Conservation (phyloP, 805 yeast species). For the Spathaspora hagerdaliae region DNA sequence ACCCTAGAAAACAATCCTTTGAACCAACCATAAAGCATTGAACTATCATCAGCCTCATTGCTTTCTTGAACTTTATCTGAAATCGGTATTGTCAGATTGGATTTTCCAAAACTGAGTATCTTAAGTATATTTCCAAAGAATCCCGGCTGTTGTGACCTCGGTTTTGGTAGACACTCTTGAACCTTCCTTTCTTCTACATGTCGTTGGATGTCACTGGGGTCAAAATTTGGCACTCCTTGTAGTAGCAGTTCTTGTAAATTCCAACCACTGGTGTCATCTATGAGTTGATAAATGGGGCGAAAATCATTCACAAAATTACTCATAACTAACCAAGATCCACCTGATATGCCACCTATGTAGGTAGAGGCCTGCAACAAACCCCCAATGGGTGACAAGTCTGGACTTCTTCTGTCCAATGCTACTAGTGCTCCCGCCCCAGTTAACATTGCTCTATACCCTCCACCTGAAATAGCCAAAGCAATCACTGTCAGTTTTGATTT, state of each 20-base stretch:
- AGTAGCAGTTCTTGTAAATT: conserved; percentile 44
- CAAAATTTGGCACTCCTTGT: conserved; percentile 56
- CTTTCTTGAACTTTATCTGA: background rate
- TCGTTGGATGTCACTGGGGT: conserved; percentile 15
- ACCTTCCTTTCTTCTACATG: conserved; percentile 1
- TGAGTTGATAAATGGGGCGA: conserved; percentile 20
- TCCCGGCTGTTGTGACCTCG: background rate
- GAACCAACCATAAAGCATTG: conserved; percentile 1
- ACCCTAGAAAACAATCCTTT: background rate
- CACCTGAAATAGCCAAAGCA: conserved; percentile 46
- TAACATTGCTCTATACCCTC: conserved; percentile 58
- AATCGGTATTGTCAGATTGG: conserved; percentile 2
- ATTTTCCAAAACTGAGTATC: background rate
- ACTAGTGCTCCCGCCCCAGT: conserved; percentile 52
- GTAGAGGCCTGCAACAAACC: conserved; percentile 52
- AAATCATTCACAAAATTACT: conserved; percentile 31
- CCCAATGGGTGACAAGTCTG: conserved; percentile 31
- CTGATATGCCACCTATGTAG: conserved; percentile 64
- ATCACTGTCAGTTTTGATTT: conserved; percentile 19
- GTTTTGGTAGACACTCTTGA: background rate
- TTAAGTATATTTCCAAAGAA: background rate
- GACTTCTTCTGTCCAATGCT: conserved; percentile 47
- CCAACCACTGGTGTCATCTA: conserved; percentile 31
- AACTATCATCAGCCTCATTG: background rate
- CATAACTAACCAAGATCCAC: conserved; percentile 71